phyloP scores from a whole-genome alignment of 164 flowering plant species.

The Chimonanthus praecox region DNA sequence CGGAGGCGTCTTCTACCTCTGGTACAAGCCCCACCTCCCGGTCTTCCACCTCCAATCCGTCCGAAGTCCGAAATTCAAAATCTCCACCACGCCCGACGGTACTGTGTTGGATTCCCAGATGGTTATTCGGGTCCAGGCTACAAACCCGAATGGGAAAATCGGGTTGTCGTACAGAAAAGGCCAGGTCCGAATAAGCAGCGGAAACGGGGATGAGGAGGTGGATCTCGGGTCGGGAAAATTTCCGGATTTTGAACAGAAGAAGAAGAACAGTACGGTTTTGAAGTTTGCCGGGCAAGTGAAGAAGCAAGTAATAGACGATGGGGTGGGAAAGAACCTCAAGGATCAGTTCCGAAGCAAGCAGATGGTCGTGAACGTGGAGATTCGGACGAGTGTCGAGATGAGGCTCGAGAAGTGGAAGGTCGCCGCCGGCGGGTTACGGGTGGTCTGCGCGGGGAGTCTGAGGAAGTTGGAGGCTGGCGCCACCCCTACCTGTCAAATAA shows the following conservation, averaged over 20 bases:
- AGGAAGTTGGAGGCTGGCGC: slow-evolving; percentile 30
- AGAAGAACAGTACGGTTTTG: slow-evolving; percentile 36
- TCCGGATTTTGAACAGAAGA: slow-evolving; percentile 34
- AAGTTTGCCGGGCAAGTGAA: slow-evolving; percentile 27
- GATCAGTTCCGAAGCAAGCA: slow-evolving; percentile 16
- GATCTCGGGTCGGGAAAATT: slow-evolving; percentile 32
- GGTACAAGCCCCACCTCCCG: slow-evolving; percentile 54
- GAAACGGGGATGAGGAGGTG: slow-evolving; percentile 12
- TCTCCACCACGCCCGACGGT: slow-evolving; percentile 38
- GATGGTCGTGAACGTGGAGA: slow-evolving; percentile 28
- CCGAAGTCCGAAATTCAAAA: slow-evolving; percentile 26
- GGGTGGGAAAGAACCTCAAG: slow-evolving; percentile 28
- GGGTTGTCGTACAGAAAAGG: slow-evolving; percentile 25
- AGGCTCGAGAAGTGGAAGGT: slow-evolving; percentile 20
- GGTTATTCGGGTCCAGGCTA: slow-evolving; percentile 31
- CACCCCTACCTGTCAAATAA: slow-evolving; percentile 40
- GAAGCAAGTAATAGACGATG: slow-evolving; percentile 26
- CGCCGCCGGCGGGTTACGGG: slow-evolving; percentile 29
- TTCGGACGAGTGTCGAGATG: slow-evolving; percentile 31
- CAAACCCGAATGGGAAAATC: slow-evolving; percentile 43
- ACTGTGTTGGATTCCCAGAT: slow-evolving; percentile 33
- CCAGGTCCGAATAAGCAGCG: slow-evolving; percentile 15
- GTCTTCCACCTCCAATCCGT: slow-evolving; percentile 42
- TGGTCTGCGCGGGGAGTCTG: slow-evolving; percentile 32
- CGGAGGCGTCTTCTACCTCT: slow-evolving; percentile 38